These are phyloP conservation scores for Fragaria iinumae DNA, from an alignment of 306 rosid species.

Conservation along the genomic window DNA sequence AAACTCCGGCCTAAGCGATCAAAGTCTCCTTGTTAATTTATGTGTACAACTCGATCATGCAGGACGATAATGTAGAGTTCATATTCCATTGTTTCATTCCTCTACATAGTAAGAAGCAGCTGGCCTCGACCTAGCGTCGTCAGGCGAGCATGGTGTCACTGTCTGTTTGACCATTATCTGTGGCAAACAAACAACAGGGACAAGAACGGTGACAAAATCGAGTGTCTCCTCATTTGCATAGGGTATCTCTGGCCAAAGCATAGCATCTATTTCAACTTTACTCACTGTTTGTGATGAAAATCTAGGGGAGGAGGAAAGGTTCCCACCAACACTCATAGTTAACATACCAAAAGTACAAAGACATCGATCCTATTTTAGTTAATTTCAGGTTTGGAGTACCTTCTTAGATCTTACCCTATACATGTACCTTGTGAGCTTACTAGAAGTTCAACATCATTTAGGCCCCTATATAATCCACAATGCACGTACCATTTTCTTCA, in stretches of 20 bases:
- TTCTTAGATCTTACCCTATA: not conserved
- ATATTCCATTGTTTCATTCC: not conserved
- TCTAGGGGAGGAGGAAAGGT: too few species aligned
- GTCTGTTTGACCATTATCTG: too few species aligned
- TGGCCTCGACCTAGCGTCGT: not conserved
- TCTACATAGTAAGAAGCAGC: not conserved
- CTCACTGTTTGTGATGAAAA: too few species aligned
- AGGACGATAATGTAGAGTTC: too few species aligned
- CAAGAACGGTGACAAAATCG: not conserved
- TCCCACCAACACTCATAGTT: not conserved
- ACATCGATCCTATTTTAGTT: not conserved
- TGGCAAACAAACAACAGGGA: not conserved
- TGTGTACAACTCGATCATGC: too few species aligned
- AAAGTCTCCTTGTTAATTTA: too few species aligned
- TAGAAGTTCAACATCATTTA: not conserved
- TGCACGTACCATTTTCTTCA: not conserved
- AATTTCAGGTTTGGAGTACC: not conserved
- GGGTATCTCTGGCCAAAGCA: conserved; percentile 4
- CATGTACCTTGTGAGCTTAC: not conserved
- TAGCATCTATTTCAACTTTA: not conserved
- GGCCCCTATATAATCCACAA: not conserved
- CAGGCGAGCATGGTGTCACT: too few species aligned
- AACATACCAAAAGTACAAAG: not conserved
- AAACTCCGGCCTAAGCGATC: too few species aligned
- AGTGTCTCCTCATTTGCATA: not conserved